Base-by-base conservation (phyloP, 306 rosid genomes). In the Luffa acutangula region DNA sequence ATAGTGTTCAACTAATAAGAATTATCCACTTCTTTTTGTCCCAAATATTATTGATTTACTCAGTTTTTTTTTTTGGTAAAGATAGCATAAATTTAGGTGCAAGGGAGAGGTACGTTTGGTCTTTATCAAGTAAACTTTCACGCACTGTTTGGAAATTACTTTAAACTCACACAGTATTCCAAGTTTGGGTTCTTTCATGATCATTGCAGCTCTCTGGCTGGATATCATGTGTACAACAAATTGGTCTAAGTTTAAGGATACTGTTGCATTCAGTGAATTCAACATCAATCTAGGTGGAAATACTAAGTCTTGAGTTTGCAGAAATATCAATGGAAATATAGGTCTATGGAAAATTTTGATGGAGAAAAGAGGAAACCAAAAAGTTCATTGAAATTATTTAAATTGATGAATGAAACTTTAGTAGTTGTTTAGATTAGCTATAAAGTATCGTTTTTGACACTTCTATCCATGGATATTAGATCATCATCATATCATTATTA, bases 221-320 rank as follows among this genome's bases (percentile, higher is more conserved):
- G 64, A 18, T 25, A 15, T 56, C 84, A 79, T n/a, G 75, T 82
- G 15, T 70, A n/a, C 37, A 42, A n/a, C n/a, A 70, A 20, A 20
- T 70, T 43, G 76, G 9, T 70, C 57, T 62, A 31, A 10, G 34
- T 62, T 52, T 62, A 4, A 62, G 39, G 17, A 31, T 62, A 12
- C 6, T 62, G 39, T 62, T 31, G 36, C 64, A 21, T 21, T 7
- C 36, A 67, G 3, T 10, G 34, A 67, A 41, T 42, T 67, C 75
- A 39, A 39, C 3, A 18, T 67, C 52, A 41, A 41, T 41, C 15
- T 67, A 67, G 52, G 42, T 67, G 34, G 34, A 39, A 67, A n/a
- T 67, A 67, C 75, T n/a, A 67, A 9, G 17, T 67, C 34, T 10
- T 9, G 75, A 67, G 46, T 64, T 64, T 64, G 7, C 45, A 13